Evolutionary conservation across 2,329 filamentous ascomycete genomes (phyloP).

Genomic region (Calycina herbarum): DNA sequence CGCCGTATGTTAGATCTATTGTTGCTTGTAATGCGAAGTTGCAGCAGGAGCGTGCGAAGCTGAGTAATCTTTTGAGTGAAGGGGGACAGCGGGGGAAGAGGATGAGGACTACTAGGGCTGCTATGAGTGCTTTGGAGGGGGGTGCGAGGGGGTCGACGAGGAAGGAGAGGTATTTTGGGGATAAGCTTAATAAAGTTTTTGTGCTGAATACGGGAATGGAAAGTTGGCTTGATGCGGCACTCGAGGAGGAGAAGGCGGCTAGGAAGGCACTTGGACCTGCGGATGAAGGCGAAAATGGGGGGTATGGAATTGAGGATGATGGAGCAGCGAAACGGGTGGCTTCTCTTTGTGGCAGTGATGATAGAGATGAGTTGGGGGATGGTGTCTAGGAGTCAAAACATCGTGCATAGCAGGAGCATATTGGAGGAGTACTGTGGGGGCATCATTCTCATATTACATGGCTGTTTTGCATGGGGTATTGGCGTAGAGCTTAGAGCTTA

Average conservation of each 20-base stretch:
- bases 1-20: conserved; percentile 87
- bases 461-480: too few relatives aligned
- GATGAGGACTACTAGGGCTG: conserved; percentile 70
- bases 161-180: conserved; percentile 70
- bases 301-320: neutral
- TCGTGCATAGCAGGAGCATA: too few relatives aligned
- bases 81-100: conserved; percentile 56
- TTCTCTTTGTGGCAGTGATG: neutral
- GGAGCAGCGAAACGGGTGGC: neutral
- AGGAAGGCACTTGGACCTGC: neutral
- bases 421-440: too few relatives aligned
- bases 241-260: conserved; percentile 6
- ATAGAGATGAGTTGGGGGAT: neutral
- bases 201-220: conserved; percentile 63
- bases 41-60: conserved; percentile 63
- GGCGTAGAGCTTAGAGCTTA: too few relatives aligned
- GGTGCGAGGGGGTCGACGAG: conserved; percentile 66
- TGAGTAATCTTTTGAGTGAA: conserved; percentile 63
- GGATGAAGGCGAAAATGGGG: neutral
- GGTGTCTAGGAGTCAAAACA: neutral
- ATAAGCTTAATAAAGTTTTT: conserved; percentile 56
- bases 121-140: conserved; percentile 75
- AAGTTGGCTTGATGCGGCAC: conserved; percentile 32
- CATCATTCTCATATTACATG: too few relatives aligned
- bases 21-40: conserved; percentile 72